Base-by-base conservation (phyloP, 164 flowering plant genomes). In the Akebia trifoliata region DNA sequence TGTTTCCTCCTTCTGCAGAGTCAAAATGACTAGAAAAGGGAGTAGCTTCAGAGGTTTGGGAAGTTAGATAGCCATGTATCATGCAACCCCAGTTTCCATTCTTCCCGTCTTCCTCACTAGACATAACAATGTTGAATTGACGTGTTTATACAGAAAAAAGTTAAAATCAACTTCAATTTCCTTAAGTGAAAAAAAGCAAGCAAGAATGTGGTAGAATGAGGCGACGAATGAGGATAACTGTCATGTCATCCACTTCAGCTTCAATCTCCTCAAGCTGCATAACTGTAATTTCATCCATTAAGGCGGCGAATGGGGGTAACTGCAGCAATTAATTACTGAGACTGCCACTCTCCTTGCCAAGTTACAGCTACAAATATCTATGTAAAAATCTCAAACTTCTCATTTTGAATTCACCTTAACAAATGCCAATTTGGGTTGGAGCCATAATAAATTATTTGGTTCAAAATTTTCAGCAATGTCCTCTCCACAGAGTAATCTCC, bases 401-500 rank as follows among this genome's bases (percentile, higher is more conserved):
- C 3, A 32, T 34, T 26, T n/a, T 30, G 11, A 18, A 53, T 11
- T 4, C 31, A 35, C 9, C 40, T 12, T 22, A 53, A 36, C 34
- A 21, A 53, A 36, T 29, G 28, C 21, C 20, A 24, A 5, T 35
- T 35, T 14, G 15, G 29, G 18, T 32, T 36, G 12, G 4, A 21
- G 8, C 40, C 20, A 34, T 5, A 52, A 18, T 35, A 6, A 12
- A 32, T n/a, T 29, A 15, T 10, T 50, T 28, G 15, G 20, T 34
- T 50, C 35, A 15, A 52, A 52, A 50, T 15, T 54, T 36, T 20
- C 42, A 37, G 43, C 29, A 53, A 35, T 53, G 20, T 26, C 31
- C 14, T 4, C 21, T 28, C 34, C 18, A 2, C 30, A 49, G 20
- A 14, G 34, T 49, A 28, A 49, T 17, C 26, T 25, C 1, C 11